Evolutionary conservation across 495 filamentous ascomycete genomes (phyloP), one percentile per base, ranked within the genome.

Genomic region (Penicillium cosmopolitanum): DNA sequence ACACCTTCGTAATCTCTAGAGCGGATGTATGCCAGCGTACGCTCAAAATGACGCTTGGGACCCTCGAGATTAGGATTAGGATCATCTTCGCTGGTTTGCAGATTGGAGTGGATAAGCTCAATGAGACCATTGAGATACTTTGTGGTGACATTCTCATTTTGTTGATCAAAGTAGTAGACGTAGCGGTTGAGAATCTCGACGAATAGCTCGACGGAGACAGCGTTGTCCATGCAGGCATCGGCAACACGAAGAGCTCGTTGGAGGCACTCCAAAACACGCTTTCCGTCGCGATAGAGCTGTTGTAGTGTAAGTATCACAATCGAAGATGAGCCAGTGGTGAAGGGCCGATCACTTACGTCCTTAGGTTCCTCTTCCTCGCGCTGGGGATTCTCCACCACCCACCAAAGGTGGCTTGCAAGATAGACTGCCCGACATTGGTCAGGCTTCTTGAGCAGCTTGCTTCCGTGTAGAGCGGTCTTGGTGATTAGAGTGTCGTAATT

Each of bases 151-250:
- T 92, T 94, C 76, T 98, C 95, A 74, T 98, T 98, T 76, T 96
- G 92, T 67, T 98, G 92, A 74, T 98, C 95, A 76, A 97, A 98
- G 75, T 97, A 98, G 73, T 98, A 98, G 52, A 98, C 95, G 75
- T 98, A 98, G 70, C 95, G 85, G 69, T 98, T 97, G 58, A 98
- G 78, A 60, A 98, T 98, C 76, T 98, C 95, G 50, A 98, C 95
- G 68, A 98, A 98, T 42, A 98, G 81, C 76, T 98, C 95, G 23
- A 98, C 92, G 3, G 92, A 96, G 3, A 97, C 96, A 9, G 92
- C 93, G n/a, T 93, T 93, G 73, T 98, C 95, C 95, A 98, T 98
- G 77, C 95, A 98, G 6, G 95, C 95, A 74, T 98, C 95, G 2
- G 95, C 95, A 8, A 98, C 95, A 51, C 95, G 90, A 19, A 98